Percentiles rank a stretch among this genome's conserved stretches.
phyloP scores from a whole-genome alignment of 768 basidiomycete genomes.

The Boletus rex-veris region DNA sequence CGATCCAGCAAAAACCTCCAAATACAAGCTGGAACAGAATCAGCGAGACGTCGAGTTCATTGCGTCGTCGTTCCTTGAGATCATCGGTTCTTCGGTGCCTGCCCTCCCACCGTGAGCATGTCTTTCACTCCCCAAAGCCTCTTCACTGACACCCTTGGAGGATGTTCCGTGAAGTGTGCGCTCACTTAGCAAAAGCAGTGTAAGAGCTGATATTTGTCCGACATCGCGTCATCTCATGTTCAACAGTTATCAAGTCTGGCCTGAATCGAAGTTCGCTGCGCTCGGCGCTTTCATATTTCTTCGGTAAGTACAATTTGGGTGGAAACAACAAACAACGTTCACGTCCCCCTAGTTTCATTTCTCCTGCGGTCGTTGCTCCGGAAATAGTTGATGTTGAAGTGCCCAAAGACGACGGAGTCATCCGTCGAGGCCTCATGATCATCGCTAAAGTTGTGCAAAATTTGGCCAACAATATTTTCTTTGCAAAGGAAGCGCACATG shows the following conservation, averaged over 20 bases:
- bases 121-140: not conserved
- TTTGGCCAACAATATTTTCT: constrained; percentile 90
- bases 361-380: constrained; percentile 85
- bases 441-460: constrained; percentile 93
- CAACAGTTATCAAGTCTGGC: constrained; percentile 62
- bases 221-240: constrained; percentile 12
- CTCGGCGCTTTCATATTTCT: constrained; percentile 91
- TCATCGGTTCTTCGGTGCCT: constrained; percentile 67
- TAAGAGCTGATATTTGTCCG: constrained; percentile 37
- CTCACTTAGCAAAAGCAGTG: constrained; percentile 77
- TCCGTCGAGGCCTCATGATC: constrained; percentile 77
- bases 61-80: constrained; percentile 69
- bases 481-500: constrained; percentile 90
- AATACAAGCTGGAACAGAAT: constrained; percentile 65
- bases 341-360: constrained; percentile 66
- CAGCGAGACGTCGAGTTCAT: constrained; percentile 67
- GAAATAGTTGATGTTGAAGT: constrained; percentile 81
- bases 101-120: constrained; percentile 68
- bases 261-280: constrained; percentile 75
- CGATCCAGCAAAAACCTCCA: constrained; percentile 59
- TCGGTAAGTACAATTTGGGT: constrained; percentile 41
- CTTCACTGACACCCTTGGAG: constrained; percentile 36
- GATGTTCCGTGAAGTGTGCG: constrained; percentile 83
- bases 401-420: constrained; percentile 54
- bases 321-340: not conserved